Evolutionary conservation across 2,329 filamentous ascomycete species (phyloP), one percentile per base, ranked within the genome.

Genomic region (Fusarium foetens): DNA sequence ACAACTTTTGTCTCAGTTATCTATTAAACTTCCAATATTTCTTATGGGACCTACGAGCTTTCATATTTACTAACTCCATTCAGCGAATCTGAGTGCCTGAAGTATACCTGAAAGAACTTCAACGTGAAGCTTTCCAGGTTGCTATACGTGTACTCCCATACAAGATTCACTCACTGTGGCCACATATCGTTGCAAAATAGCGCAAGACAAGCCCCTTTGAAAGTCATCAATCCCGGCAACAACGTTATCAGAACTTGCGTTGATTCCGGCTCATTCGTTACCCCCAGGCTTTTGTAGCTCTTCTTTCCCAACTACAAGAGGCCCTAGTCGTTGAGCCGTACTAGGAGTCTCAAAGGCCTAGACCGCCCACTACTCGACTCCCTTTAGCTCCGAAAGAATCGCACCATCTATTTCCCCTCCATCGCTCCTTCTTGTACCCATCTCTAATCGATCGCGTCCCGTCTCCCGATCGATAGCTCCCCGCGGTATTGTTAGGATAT

Each of bases 371-470:
- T 74, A 52, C 67, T 66, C 55, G 73, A 71, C 71, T 72, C 64
- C 66, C 61, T 75, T 69, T 77, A 75, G 72, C 68, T 74, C 67
- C 66, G 62, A 73, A 76, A 63, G 39, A 77, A 77, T 76, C 75
- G 75, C 75, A 75, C 75, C 74, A 77, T 73, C 65, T 66, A 39
- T 59, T 72, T 60, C 74, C 75, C 72, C 71, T 76, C 75, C 67
- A 76, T 76, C 61, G 53, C 66, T 74, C 48, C 57, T 63, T 68
- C 39, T 68, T 51, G 66, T 70, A 71, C 72, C 68, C 72, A 73
- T 77, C 74, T 76, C 75, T 66, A 75, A 73, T 75, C 74, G 75
- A 76, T 77, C 74, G 68, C 58, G 61, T 58, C 71, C 72, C 59
- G 60, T 71, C 54, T 66, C 49, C 68, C 75, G 71, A 76, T 77